Evolutionary conservation across 495 filamentous ascomycete genomes (phyloP).

Genomic region (Hyaloscypha bicolor): DNA sequence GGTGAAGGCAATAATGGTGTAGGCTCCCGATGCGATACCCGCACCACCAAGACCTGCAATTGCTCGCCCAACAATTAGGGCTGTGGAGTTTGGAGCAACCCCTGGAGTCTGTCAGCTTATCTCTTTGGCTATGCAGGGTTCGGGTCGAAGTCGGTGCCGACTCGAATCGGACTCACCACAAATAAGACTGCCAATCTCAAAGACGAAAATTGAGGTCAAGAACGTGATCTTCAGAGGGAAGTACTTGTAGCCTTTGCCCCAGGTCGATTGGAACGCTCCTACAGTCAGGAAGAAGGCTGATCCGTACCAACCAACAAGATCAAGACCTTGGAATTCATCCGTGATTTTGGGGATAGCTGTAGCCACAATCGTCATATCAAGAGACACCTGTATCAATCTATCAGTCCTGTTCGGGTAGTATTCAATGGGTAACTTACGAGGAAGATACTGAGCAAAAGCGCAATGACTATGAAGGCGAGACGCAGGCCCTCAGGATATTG

Average conservation of each 20-base stretch:
- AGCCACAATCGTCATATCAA: slow-evolving; percentile 50
- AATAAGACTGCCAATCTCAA: slow-evolving; percentile 81
- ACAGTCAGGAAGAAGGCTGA: slow-evolving; percentile 56
- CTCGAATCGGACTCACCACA: slow-evolving; percentile 52
- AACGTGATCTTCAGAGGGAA: slow-evolving; percentile 60
- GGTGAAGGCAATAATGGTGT: slow-evolving; percentile 77
- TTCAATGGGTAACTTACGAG: slow-evolving; percentile 13
- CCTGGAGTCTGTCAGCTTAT: slow-evolving; percentile 34
- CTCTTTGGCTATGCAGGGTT: not conserved
- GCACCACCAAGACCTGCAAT: slow-evolving; percentile 81
- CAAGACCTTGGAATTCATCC: slow-evolving; percentile 47
- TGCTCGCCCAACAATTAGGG: slow-evolving; percentile 82
- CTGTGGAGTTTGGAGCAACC: slow-evolving; percentile 69
- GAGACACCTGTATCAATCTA: slow-evolving; percentile 13
- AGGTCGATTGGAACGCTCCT: slow-evolving; percentile 49
- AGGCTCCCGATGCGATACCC: slow-evolving; percentile 79
- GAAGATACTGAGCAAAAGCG: slow-evolving; percentile 30
- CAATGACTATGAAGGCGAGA: slow-evolving; percentile 25
- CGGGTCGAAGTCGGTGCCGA: not conserved
- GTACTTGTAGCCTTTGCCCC: slow-evolving; percentile 41
- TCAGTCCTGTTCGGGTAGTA: not conserved
- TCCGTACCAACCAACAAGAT: slow-evolving; percentile 59
- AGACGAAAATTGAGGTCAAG: slow-evolving; percentile 71
- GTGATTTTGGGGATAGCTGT: slow-evolving; percentile 58
- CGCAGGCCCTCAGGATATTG: slow-evolving; percentile 26